These are phyloP conservation scores for Westerdykella sp. DNA, from an alignment of 2,329 filamentous ascomycete species.

Conservation along the genomic window DNA sequence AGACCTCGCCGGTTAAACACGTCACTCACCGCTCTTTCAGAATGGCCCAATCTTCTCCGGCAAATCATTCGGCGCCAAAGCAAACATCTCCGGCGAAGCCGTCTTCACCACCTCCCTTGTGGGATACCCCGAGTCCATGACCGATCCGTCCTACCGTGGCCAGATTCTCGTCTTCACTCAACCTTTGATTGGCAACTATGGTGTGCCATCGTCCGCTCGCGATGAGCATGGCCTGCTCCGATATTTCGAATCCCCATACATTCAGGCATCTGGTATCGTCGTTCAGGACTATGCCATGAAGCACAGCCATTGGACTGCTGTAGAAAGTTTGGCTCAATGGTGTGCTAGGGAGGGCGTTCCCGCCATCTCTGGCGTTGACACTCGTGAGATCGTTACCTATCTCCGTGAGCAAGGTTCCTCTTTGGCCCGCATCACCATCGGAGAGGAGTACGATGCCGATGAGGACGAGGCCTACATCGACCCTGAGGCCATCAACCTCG, in stretches of 20 bases:
- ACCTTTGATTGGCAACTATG: constrained; percentile 97
- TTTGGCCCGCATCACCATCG: constrained; percentile 86
- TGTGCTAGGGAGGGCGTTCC: constrained; percentile 94
- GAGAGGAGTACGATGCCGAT: constrained; percentile 96
- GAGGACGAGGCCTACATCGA: constrained; percentile 96
- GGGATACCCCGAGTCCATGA: constrained; percentile 87
- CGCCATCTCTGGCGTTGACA: constrained; percentile 94
- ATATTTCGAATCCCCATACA: constrained; percentile 97
- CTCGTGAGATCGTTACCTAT: constrained; percentile 90
- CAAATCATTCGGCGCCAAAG: constrained; percentile 91
- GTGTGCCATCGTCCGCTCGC: constrained; percentile 77
- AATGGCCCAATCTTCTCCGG: constrained; percentile 95
- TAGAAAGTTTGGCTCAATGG: constrained; percentile 89
- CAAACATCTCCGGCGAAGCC: constrained; percentile 95
- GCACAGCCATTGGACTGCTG: constrained; percentile 98
- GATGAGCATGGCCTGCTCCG: constrained; percentile 88
- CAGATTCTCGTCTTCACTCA: constrained; percentile 99
- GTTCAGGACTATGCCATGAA: constrained; percentile 89
- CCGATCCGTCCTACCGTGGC: constrained; percentile 64
- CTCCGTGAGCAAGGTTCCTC: constrained; percentile 96
- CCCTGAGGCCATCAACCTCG: constrained; percentile 92
- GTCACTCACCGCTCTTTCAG: constrained; percentile 42
- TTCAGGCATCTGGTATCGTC: constrained; percentile 92
- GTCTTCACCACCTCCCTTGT: constrained; percentile 98
- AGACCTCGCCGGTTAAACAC: constrained; percentile 10